phyloP scores from a whole-genome alignment of 257 asterid genomes.

The Rubia yunnanensis region DNA sequence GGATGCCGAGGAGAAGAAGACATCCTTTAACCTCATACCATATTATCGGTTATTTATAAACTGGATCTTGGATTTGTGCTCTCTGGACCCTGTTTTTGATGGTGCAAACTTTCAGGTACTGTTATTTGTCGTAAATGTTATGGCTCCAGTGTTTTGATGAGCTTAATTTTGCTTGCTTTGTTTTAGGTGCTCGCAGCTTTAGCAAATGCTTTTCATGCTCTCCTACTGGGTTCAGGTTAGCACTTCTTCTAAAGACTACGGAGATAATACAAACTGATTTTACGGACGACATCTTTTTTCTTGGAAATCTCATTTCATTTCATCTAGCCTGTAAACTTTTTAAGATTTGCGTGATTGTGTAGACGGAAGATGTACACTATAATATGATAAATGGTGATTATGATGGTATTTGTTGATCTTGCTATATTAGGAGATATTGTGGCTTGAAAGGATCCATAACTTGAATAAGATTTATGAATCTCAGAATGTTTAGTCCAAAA shows the following conservation, averaged over 20 bases:
- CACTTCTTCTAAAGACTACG: not conserved
- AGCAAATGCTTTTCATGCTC: slow-evolving; percentile 82
- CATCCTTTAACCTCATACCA: slow-evolving; percentile 75
- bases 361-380: not conserved
- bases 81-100: slow-evolving; percentile 83
- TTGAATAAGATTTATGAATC: not conserved
- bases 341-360: not conserved
- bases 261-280: not conserved
- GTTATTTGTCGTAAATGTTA: not conserved
- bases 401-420: not conserved
- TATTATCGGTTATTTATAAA: slow-evolving; percentile 82
- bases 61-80: slow-evolving; percentile 86
- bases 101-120: slow-evolving; percentile 93
- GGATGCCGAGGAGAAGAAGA: slow-evolving; percentile 70
- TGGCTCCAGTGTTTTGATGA: slow-evolving; percentile 1
- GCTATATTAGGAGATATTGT: too few species aligned
- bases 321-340: too few species aligned
- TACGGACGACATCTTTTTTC: too few species aligned
- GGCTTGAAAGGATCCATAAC: too few species aligned
- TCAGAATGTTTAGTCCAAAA: not conserved
- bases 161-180: slow-evolving; percentile 2
- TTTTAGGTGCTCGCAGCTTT: slow-evolving; percentile 77
- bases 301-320: not conserved
- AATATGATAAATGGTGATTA: too few species aligned
- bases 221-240: slow-evolving; percentile 95